A percentile compares a stretch with the other conserved stretches of the same genome.
Evolutionary conservation across 176 grass and related monocot species (phyloP).

Genomic region (Aegilops longissima): DNA sequence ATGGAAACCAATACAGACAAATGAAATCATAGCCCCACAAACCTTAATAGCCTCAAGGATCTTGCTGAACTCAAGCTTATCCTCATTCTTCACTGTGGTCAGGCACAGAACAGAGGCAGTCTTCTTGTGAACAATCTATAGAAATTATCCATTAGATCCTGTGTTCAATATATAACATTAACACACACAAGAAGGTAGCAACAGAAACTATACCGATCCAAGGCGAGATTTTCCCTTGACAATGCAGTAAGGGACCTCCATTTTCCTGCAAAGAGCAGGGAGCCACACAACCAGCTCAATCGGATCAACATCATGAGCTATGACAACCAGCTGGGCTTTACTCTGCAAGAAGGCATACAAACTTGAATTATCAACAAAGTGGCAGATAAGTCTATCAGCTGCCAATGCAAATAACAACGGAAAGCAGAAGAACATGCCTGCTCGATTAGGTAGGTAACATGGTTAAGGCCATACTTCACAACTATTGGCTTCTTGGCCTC

Average conservation of each 20-base stretch:
- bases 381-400: background rate
- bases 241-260: conserved; percentile 72
- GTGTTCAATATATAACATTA: background rate
- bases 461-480: conserved; percentile 69
- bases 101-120: conserved; percentile 50
- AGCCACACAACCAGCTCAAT: conserved; percentile 66
- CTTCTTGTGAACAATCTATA: conserved; percentile 60
- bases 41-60: conserved; percentile 56
- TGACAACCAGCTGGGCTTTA: conserved; percentile 61
- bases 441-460: conserved; percentile 71
- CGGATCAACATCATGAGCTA: conserved; percentile 72
- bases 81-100: conserved; percentile 53
- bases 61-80: conserved; percentile 63
- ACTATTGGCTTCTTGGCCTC: conserved; percentile 65
- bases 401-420: background rate
- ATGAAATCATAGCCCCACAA: background rate
- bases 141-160: background rate
- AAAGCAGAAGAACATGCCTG: conserved; percentile 20
- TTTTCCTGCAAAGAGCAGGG: conserved; percentile 67
- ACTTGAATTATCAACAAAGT: background rate
- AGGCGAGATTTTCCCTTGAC: conserved; percentile 66
- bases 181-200: background rate
- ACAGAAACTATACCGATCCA: conserved; percentile 42
- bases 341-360: conserved; percentile 25
- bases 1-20: background rate